phyloP scores from a whole-genome alignment of 495 filamentous ascomycete species.

The Neurospora discreta region DNA sequence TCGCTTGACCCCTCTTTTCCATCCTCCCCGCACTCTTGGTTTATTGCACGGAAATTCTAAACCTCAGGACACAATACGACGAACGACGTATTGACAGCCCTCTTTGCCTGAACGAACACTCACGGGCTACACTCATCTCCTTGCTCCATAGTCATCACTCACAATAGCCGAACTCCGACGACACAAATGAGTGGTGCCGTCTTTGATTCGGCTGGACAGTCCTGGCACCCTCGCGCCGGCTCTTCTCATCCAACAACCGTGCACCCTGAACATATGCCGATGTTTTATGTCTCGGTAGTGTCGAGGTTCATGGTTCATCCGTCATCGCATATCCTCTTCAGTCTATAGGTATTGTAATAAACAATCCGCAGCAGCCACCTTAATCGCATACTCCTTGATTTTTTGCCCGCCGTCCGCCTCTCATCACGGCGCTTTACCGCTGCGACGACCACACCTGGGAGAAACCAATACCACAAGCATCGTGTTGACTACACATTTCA shows the following conservation, averaged over 20 bases:
- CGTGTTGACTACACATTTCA: background rate
- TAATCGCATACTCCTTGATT: background rate
- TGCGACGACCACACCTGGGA: background rate
- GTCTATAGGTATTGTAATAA: background rate
- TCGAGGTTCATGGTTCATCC: background rate
- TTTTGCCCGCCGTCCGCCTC: background rate
- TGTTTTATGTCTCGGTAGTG: background rate
- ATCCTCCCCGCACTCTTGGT: background rate
- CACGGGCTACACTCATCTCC: background rate
- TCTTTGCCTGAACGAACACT: background rate
- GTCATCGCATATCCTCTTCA: background rate
- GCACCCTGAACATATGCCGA: background rate
- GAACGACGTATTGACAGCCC: background rate
- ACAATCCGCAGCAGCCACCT: background rate
- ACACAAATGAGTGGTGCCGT: background rate
- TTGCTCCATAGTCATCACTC: background rate
- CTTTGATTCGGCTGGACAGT: background rate
- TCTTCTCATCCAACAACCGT: background rate
- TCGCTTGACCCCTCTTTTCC: too few species aligned
- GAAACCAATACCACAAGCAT: background rate
- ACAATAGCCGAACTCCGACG: background rate
- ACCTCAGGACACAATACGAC: background rate
- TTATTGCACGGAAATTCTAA: background rate
- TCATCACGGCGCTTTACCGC: background rate
- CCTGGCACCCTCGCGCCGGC: background rate